These are phyloP conservation scores for Solanum rostratum DNA, from an alignment of 257 asterid genomes.

Conservation along the genomic window DNA sequence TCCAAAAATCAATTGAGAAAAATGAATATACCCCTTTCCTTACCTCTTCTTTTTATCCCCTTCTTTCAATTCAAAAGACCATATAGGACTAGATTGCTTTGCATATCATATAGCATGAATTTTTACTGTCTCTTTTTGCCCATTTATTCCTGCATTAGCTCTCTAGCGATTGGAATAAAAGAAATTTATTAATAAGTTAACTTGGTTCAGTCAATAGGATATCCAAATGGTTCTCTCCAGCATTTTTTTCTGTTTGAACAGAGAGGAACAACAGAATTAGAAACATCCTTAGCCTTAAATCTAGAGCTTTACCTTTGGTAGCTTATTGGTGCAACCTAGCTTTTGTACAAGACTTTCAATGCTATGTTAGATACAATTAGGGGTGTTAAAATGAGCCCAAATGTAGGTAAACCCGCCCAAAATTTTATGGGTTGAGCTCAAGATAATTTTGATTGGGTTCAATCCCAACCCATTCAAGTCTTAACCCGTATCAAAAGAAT, in stretches of 20 bases:
- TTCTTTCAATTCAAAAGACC: neutral
- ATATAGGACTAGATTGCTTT: neutral
- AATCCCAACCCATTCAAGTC: too few relatives aligned
- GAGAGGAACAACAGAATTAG: neutral
- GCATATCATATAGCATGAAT: neutral
- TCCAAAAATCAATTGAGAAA: neutral
- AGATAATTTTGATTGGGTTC: too few relatives aligned
- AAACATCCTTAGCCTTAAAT: neutral
- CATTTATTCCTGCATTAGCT: neutral
- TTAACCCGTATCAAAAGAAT: too few relatives aligned
- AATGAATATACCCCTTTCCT: neutral
- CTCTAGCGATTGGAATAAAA: neutral
- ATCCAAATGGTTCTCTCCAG: neutral
- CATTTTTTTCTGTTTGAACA: neutral
- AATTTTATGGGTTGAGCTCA: too few relatives aligned
- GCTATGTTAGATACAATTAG: neutral
- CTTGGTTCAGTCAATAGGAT: neutral
- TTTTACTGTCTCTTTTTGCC: neutral
- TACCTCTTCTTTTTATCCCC: neutral
- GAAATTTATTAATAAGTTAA: neutral
- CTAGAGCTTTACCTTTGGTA: neutral
- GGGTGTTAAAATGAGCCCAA: too few relatives aligned
- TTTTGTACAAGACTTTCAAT: neutral
- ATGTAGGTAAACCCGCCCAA: too few relatives aligned
- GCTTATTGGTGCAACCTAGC: neutral